phyloP scores from a whole-genome alignment of 495 filamentous ascomycete genomes.

The Durotheca rogersii region DNA sequence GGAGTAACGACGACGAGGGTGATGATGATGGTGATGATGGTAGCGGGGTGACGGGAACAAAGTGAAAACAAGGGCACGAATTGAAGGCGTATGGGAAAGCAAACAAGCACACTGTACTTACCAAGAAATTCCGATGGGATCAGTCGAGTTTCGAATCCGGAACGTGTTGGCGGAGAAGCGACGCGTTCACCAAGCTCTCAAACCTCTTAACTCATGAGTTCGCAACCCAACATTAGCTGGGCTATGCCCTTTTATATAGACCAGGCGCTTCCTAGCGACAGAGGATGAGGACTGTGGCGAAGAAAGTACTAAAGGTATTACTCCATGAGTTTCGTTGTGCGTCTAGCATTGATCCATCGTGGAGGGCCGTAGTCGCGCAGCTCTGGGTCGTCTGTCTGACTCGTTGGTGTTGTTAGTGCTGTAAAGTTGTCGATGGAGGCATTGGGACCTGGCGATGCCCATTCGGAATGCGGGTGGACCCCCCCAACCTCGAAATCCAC shows the following conservation, averaged over 20 bases:
- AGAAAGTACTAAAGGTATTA: conserved; percentile 5
- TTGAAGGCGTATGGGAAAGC: background rate
- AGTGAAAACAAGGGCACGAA: background rate
- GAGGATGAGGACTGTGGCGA: background rate
- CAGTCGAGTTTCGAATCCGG: background rate
- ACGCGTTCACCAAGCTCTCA: background rate
- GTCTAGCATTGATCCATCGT: background rate
- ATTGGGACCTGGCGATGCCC: background rate
- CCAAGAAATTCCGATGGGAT: background rate
- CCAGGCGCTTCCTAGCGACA: conserved; percentile 1
- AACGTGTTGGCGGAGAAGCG: background rate
- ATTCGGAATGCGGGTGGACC: no score
- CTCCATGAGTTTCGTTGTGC: background rate
- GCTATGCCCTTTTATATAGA: conserved; percentile 3
- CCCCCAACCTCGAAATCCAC: no score
- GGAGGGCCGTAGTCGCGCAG: background rate
- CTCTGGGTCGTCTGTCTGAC: conserved; percentile 8
- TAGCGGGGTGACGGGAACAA: background rate
- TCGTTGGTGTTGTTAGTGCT: background rate
- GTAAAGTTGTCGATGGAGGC: conserved; percentile 5
- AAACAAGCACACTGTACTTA: background rate
- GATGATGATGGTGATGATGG: background rate
- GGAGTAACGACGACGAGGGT: background rate
- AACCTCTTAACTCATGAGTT: background rate
- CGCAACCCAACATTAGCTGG: conserved; percentile 6